Base-by-base conservation (phyloP, 495 filamentous ascomycete genomes). In the Halenospora varia region DNA sequence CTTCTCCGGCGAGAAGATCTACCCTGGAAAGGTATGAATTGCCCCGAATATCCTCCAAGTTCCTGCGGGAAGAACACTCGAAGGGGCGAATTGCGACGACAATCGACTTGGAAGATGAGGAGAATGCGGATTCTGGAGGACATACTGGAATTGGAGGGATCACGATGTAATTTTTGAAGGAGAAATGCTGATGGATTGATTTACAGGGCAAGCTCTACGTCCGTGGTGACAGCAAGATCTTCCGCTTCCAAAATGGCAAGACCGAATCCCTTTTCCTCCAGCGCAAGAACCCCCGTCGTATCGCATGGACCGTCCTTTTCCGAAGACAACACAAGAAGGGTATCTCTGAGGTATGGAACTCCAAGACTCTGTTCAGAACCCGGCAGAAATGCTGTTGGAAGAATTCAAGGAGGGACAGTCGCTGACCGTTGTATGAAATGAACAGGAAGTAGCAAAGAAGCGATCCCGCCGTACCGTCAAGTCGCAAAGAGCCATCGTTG, bases 231-330 rank as follows among this genome's bases (percentile, higher is more conserved):
- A 96, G 90, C 91, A 99, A 97, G 84, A 86, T 97, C 84, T 99
- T 99, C 86, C 91, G 94, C 70, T 99, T 99, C 88, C 90, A 95
- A 78, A 97, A 95, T 77, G 92, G 94, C 83, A 99, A 99, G 82
- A 92, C 92, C 82, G 95, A 99, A 79, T 96, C 90, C 62, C 88
- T 99, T 65, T 97, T 97, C 86, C 91, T 97, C 62, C 94, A 99
- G 83, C 93, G 94, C 82, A 99, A 99, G 88, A 99, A 99, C 86
- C 94, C 94, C 71, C 91, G 94, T 75, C 88, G 92, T 69, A 97
- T 99, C 76, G 87, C 92, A 64, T 99, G 94, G 94, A 99, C 94
- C 57, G 87, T 92, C 66, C 89, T 99, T 58, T 99, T 85, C 87
- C 85, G 94, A 77, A 87, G 92, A 77, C 91, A 96, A 81, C 93